Evolutionary conservation across 768 basidiomycete genomes (phyloP), one percentile per base, ranked within the genome.

Genomic region (Boletus sp.): DNA sequence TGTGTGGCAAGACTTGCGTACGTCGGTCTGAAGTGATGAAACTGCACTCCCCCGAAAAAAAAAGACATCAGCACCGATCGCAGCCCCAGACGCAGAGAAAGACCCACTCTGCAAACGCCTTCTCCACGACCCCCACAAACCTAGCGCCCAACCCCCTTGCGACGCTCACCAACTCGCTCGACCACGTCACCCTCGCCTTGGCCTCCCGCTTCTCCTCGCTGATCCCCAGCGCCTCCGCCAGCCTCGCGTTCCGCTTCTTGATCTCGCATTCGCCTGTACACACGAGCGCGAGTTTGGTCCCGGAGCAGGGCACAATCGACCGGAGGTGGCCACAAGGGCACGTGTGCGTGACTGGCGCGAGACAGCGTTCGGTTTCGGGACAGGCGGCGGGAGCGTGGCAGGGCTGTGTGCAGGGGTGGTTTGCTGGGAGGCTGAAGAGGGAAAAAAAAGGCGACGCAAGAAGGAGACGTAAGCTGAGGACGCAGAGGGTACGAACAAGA

Each of bases 201-300:
- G 37, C 11, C 5, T 75, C 79, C 17, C 76, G 72, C 7, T 67
- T 71, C 41, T 83, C 79, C 15, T 79, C 70, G 37, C 74, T 85
- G 63, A 98, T 96, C 0, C 95, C 94, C 5, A 99, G 72, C 2
- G 97, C 97, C 37, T 94, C 93, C 1, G 97, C 97, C 8, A 99
- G 72, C 34, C 83, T 75, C 0, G 87, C 90, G 61, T 97, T 98
- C 11, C 97, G 82, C 67, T 95, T 90, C 41, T 87, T 89, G 47
- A 93, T 76, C 35, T 75, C 77, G 61, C 97, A 99, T 41, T 96
- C 92, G 42, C 81, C 85, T 15, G 83, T 83, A 65, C 97, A 99
- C 59, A 88, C 88, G 9, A 86, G 74, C 42, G 72, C 68, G 41
- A 79, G 73, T 38, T 57, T 65, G 5, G 57, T 61, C 21, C 59